A percentile compares a stretch with the other conserved stretches of the same genome.
Conservation (phyloP, 1,284 basidiomycete species). For the Hymenochaete sp. region DNA sequence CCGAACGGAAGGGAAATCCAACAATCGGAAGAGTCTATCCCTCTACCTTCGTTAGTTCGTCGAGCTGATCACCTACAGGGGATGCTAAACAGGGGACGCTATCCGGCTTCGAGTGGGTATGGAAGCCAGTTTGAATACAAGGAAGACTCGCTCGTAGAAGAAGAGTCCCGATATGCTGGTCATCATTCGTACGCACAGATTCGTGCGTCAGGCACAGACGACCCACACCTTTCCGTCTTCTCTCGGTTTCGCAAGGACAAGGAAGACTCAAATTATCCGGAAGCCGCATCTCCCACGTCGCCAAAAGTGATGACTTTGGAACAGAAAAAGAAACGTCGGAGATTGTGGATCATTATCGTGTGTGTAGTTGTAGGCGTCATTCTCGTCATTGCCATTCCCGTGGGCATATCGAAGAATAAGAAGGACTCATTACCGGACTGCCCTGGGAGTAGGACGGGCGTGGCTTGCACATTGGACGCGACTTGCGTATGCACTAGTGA, state of each 20-base stretch:
- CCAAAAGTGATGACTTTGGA: slow-evolving; percentile 8
- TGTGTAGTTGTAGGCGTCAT: slow-evolving; percentile 32
- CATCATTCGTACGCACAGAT: slow-evolving; percentile 6
- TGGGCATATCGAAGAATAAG: slow-evolving; percentile 32
- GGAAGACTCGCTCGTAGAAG: neutral
- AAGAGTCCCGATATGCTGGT: slow-evolving; percentile 5
- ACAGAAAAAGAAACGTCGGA: slow-evolving; percentile 25
- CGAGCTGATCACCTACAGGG: slow-evolving; percentile 41
- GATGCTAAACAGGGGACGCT: slow-evolving; percentile 44
- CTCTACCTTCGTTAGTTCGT: slow-evolving; percentile 42
- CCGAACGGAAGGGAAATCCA: slow-evolving; percentile 33
- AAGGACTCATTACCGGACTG: slow-evolving; percentile 28
- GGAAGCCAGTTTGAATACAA: slow-evolving; percentile 13
- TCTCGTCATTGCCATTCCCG: slow-evolving; percentile 30
- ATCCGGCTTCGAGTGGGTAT: slow-evolving; percentile 36
- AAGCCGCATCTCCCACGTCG: slow-evolving; percentile 2
- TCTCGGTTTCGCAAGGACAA: slow-evolving; percentile 8
- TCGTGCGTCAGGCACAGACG: slow-evolving; percentile 11
- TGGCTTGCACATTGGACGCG: slow-evolving; percentile 48
- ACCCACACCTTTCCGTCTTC: slow-evolving; percentile 5
- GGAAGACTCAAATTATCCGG: neutral
- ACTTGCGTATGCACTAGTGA: slow-evolving; percentile 51
- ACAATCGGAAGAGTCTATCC: slow-evolving; percentile 36
- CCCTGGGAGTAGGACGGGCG: slow-evolving; percentile 36
- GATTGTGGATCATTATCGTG: slow-evolving; percentile 25